Evolutionary conservation across 202 grass and related monocot species (phyloP).

Genomic region (Panicum hallii): DNA sequence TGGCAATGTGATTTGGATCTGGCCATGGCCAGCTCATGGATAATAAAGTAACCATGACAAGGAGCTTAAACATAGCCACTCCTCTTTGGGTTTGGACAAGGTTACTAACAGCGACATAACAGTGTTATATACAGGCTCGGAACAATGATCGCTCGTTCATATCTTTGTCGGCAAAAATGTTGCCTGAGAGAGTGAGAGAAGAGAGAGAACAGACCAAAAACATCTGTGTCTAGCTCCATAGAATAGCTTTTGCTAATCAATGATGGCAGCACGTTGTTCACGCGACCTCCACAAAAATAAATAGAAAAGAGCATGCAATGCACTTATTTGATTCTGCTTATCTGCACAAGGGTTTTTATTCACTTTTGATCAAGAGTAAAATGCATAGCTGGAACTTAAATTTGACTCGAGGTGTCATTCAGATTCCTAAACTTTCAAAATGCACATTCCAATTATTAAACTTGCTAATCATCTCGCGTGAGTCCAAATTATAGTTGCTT

Average conservation of each 20-base stretch:
- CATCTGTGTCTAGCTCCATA: background rate
- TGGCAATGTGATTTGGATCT: slow-evolving; percentile 33
- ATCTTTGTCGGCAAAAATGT: slow-evolving; percentile 5
- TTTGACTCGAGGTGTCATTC: too few relatives aligned
- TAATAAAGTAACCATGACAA: slow-evolving; percentile 15
- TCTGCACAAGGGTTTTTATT: background rate
- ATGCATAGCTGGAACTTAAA: too few relatives aligned
- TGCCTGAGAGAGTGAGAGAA: background rate
- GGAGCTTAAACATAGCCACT: background rate
- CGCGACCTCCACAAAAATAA: background rate
- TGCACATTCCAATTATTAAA: too few relatives aligned
- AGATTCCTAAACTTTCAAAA: too few relatives aligned
- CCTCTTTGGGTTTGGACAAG: slow-evolving; percentile 8
- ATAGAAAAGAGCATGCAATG: background rate
- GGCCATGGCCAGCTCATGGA: slow-evolving; percentile 34
- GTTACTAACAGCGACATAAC: slow-evolving; percentile 5
- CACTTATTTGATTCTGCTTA: background rate
- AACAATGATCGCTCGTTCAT: background rate
- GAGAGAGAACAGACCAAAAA: background rate
- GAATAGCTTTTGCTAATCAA: background rate
- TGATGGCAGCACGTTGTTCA: background rate
- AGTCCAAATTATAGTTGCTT: too few relatives aligned
- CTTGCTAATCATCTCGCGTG: too few relatives aligned
- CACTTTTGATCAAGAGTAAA: background rate
- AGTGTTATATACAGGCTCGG: background rate